Base-by-base conservation (phyloP, 441 rosid species). In the Erodium chrysanthum region DNA sequence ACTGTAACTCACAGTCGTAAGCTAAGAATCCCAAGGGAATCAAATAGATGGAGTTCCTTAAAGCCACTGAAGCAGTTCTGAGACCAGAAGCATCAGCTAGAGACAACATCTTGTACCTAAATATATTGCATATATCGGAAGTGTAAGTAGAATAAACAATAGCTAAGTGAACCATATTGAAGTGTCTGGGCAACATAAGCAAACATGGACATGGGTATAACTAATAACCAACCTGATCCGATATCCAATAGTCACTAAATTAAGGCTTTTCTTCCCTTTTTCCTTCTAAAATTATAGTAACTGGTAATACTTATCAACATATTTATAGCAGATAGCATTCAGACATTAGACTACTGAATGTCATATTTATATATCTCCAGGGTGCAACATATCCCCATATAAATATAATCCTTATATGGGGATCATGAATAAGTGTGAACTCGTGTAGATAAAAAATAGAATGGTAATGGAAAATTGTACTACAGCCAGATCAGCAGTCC, bases 71-170 rank as follows among this genome's bases (percentile, higher is more conserved):
- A 56, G 96, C 87, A 61, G 92, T 88, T 78, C 88, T 88, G 74
- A 68, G 82, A 70, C 98, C 96, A 66, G 91, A 84, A 63, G 96
- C 79, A 82, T 91, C 98, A 66, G 84, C 79, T 70, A 91, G 91
- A n/a, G 98, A 89, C 67, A 93, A 65, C 96, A 94, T 89, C 85
- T 83, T 91, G 78, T 78, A 91, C 80, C 97, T 91, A 86, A 37
- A 75, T 14, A 74, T 23, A 59, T 0, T 60, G 63, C 0, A 61
- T 54, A 70, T 18, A 35, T 65, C 4, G 35, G 25, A 56, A 65
- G 22, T 48, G 33, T 68, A 12, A 18, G 52, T 23, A 7, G 15
- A 48, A 31, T 31, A 31, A 31, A 2, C 35, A 31, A 60, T 44
- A 35, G 31, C 23, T 11, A 42, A 65, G 46, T 44, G 12, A 31